Conservation (phyloP, 2,329 filamentous ascomycete species). For the Cercospora nicotianae region DNA sequence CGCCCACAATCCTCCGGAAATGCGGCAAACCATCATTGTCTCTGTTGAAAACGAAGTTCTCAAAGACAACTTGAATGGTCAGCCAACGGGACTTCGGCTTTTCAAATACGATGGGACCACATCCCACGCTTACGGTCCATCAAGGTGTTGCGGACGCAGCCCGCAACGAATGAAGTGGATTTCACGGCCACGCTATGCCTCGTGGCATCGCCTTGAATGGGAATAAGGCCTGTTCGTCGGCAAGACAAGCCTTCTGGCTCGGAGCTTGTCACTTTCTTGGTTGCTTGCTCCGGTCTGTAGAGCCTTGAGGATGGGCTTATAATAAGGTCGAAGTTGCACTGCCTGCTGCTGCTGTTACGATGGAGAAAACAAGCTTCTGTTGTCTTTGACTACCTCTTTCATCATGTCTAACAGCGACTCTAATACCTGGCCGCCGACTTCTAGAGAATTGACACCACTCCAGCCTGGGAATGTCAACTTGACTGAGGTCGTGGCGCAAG, state of each 20-base stretch:
- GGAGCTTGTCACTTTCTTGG: conserved; percentile 2
- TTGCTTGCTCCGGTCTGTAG: background rate
- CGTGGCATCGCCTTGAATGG: conserved; percentile 17
- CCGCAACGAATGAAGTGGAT: conserved; percentile 17
- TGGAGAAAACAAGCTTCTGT: background rate
- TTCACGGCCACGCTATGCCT: conserved; percentile 14
- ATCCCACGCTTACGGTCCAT: conserved; percentile 17
- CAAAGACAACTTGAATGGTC: conserved; percentile 3
- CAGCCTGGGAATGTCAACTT: conserved; percentile 24
- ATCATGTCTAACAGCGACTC: conserved; percentile 10
- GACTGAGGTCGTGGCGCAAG: conserved; percentile 17
- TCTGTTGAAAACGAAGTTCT: background rate
- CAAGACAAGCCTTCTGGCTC: background rate
- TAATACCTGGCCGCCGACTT: conserved; percentile 5
- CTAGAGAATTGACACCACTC: conserved; percentile 6
- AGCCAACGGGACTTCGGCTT: conserved; percentile 10
- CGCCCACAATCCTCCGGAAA: background rate
- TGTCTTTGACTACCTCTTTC: background rate
- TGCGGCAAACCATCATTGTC: background rate
- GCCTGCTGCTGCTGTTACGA: background rate
- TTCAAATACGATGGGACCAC: background rate
- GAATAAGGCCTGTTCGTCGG: background rate
- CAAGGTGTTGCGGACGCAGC: conserved; percentile 24
- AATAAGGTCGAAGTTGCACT: background rate
- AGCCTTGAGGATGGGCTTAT: background rate